phyloP scores from a whole-genome alignment of 306 rosid species.

The Dryas drummondii region DNA sequence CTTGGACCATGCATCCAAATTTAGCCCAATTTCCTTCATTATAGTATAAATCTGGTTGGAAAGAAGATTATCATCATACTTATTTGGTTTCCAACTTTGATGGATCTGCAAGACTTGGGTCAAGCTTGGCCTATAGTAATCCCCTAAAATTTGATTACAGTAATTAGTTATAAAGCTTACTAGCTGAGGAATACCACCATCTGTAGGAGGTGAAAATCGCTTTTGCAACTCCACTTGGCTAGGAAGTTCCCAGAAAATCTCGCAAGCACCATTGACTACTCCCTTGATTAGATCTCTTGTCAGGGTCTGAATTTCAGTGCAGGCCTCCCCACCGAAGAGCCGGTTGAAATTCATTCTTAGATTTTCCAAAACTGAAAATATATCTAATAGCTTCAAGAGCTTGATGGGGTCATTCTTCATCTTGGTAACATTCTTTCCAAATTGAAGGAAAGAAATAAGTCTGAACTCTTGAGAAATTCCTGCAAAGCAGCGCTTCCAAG shows the following conservation, averaged over 20 bases:
- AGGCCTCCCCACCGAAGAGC: conserved; percentile 57
- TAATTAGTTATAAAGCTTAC: conserved; percentile 65
- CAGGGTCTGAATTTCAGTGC: conserved; percentile 50
- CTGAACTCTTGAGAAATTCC: conserved; percentile 56
- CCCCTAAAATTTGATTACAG: conserved; percentile 64
- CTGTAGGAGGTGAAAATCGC: conserved; percentile 63
- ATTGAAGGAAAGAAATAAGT: conserved; percentile 59
- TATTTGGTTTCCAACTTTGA: conserved; percentile 61
- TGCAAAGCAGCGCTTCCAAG: conserved; percentile 50
- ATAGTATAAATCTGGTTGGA: conserved; percentile 39
- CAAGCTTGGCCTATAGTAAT: conserved; percentile 56
- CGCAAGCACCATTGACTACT: conserved; percentile 61
- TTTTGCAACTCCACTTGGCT: conserved; percentile 68
- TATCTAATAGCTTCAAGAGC: conserved; percentile 69
- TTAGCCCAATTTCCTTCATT: conserved; percentile 64
- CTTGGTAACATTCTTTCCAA: conserved; percentile 55
- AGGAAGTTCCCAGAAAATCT: conserved; percentile 79
- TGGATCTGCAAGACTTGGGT: conserved; percentile 58
- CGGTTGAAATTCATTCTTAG: conserved; percentile 63
- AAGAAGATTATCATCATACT: conserved; percentile 39
- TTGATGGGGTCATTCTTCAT: conserved; percentile 63
- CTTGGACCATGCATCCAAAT: conserved; percentile 82
- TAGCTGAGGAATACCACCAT: conserved; percentile 75
- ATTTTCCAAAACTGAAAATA: conserved; percentile 57
- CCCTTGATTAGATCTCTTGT: conserved; percentile 67